Base-by-base conservation (phyloP, 176 grass and related monocot species). In the Rhynchospora pubera region DNA sequence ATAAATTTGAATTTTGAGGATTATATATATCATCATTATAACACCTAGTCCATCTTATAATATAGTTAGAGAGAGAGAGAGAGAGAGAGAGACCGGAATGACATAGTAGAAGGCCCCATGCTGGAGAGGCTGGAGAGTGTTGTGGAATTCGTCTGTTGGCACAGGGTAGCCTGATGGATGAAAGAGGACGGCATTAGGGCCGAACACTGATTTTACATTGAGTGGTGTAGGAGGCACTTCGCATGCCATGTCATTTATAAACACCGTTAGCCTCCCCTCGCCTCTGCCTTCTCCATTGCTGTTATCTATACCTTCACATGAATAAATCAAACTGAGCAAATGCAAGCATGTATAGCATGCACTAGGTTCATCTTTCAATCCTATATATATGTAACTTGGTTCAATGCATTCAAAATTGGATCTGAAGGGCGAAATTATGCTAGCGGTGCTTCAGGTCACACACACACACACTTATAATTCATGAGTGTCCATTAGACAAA, bases 41-140 rank as follows among this genome's bases (percentile, higher is more conserved):
- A 5, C 34, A 5, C 4, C 34, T 39, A 39, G 34, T 39, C 34
- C 34, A 39, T 39, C 34, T 39, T 28, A 28, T 28, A 39, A 39
- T 39, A 39, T 39, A 4, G 4, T 39, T 39, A 39, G 1, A 11
- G 4, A 59, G 50, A 7, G 16, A 18, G 55, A 22, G n/a, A n/a
- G n/a, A n/a, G 48, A 62, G 3, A 18, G 21, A 77, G 46, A 72
- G 15, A 81, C 24, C 34, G 30, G 42, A 39, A 89, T 53, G 52
- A 89, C 24, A 45, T 89, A 89, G 73, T 89, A 89, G 16, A 70
- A 85, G 26, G 72, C 84, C 8, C 88, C 88, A 15, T 86, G 88
- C 43, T 86, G 88, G 22, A 89, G 88, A 10, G 88, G 88, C 23
- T 83, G 88, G 47, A 86, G 23, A 55, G 88, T 89, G 72, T 86